These are phyloP conservation scores for Penicillium longicatenatum DNA, from an alignment of 495 filamentous ascomycete species.

Conservation along the genomic window DNA sequence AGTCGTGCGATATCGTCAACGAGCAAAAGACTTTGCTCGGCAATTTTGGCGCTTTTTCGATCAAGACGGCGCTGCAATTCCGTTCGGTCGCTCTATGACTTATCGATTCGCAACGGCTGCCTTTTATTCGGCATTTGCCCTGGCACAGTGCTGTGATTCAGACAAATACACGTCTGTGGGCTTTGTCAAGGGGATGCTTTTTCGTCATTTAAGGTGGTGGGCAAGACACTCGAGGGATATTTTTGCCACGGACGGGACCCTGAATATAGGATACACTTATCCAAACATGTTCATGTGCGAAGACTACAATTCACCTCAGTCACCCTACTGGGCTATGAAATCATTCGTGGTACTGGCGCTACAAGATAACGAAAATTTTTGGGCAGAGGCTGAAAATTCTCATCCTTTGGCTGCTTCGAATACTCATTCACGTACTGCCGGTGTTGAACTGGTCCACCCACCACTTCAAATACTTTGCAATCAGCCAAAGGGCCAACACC, in stretches of 20 bases:
- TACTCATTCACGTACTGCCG: slow-evolving; percentile 30
- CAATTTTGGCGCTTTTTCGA: slow-evolving; percentile 65
- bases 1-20: neutral
- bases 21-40: neutral
- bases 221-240: slow-evolving; percentile 63
- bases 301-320: slow-evolving; percentile 73
- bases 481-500: slow-evolving; percentile 12
- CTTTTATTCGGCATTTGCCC: slow-evolving; percentile 72
- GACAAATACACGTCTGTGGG: slow-evolving; percentile 58
- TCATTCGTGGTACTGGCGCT: slow-evolving; percentile 68
- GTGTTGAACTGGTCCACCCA: slow-evolving; percentile 37
- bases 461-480: slow-evolving; percentile 52
- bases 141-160: slow-evolving; percentile 57
- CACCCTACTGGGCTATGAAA: slow-evolving; percentile 71
- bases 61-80: slow-evolving; percentile 42
- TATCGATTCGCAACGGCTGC: slow-evolving; percentile 76
- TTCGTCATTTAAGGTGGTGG: slow-evolving; percentile 75
- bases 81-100: slow-evolving; percentile 69
- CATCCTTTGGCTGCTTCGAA: neutral
- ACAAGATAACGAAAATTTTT: slow-evolving; percentile 65
- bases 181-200: slow-evolving; percentile 67
- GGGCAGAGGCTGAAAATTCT: slow-evolving; percentile 46
- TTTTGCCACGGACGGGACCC: slow-evolving; percentile 54
- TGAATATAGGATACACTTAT: slow-evolving; percentile 72
- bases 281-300: slow-evolving; percentile 76